Conservation (phyloP, 164 flowering plant genomes). For the Tetracentron sinense region DNA sequence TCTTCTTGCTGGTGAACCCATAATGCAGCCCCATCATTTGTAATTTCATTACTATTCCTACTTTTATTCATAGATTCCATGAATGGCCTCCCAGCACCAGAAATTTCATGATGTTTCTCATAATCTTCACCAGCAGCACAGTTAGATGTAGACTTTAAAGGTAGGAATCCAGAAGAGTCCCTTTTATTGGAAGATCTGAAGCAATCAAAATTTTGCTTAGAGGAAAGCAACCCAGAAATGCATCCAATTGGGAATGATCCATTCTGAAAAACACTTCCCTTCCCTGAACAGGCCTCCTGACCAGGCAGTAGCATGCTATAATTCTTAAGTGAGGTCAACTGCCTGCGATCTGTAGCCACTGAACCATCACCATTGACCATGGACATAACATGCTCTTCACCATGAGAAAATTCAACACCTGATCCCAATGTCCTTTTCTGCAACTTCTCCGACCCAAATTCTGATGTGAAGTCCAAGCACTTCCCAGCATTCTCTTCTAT, state of each 20-base stretch:
- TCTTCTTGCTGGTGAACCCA: slow-evolving; percentile 16
- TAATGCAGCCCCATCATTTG: slow-evolving; percentile 24
- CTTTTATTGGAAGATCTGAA: slow-evolving; percentile 13
- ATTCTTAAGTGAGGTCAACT: slow-evolving; percentile 39
- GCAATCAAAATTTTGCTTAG: slow-evolving; percentile 11
- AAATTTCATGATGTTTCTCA: slow-evolving; percentile 9
- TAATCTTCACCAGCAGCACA: slow-evolving; percentile 4
- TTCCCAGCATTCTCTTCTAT: slow-evolving; percentile 18
- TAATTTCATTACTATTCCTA: slow-evolving; percentile 16
- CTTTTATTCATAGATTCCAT: neutral
- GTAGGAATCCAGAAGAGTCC: neutral
- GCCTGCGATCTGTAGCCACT: slow-evolving; percentile 24
- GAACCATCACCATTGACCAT: slow-evolving; percentile 18
- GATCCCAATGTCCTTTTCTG: slow-evolving; percentile 11
- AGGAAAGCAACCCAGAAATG: slow-evolving; percentile 5
- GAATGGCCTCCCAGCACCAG: slow-evolving; percentile 5
- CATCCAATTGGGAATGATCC: slow-evolving; percentile 8
- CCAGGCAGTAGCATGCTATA: slow-evolving; percentile 43
- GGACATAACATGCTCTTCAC: slow-evolving; percentile 16
- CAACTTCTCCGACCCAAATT: slow-evolving; percentile 13
- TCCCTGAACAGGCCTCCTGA: slow-evolving; percentile 3
- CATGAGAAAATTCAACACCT: slow-evolving; percentile 13
- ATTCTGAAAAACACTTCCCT: slow-evolving; percentile 6
- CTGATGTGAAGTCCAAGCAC: slow-evolving; percentile 13
- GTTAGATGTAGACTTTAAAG: slow-evolving; percentile 5